These are phyloP conservation scores for Paramecium pentaurelia DNA, from an alignment of 73 alveolate species.

Conservation along the genomic window DNA sequence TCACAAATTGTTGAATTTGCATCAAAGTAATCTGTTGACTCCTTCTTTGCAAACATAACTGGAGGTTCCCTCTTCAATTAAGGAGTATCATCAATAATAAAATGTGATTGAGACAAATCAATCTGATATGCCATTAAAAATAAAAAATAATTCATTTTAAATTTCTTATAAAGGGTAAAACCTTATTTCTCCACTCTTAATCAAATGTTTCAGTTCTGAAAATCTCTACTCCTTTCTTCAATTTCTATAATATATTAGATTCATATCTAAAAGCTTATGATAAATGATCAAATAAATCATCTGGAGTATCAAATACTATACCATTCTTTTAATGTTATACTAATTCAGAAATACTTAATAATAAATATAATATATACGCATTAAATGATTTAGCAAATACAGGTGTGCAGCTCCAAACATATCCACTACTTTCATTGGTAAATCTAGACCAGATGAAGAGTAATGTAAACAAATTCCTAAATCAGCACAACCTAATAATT, in stretches of 20 bases:
- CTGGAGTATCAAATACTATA: not conserved
- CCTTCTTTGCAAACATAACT: not conserved
- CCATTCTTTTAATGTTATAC: not conserved
- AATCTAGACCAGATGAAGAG: slow-evolving; percentile 77
- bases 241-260: not conserved
- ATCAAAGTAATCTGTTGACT: not conserved
- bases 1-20: not conserved
- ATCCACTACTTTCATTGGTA: slow-evolving; percentile 98
- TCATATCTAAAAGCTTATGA: not conserved
- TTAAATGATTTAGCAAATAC: slow-evolving; percentile 64
- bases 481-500: slow-evolving; percentile 72
- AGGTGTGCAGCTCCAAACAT: slow-evolving; percentile 93
- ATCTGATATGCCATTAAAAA: not conserved
- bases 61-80: not conserved
- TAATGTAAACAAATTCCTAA: slow-evolving; percentile 77
- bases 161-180: not conserved
- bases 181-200: not conserved
- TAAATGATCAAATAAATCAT: not conserved
- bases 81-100: not conserved
- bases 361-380: not conserved
- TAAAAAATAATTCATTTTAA: not conserved
- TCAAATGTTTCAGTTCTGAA: not conserved
- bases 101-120: not conserved
- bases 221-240: not conserved
- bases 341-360: not conserved